Evolutionary conservation across 805 yeast genomes (phyloP), one percentile per base, ranked within the genome.

Genomic region (Yarrowia hollandica): DNA sequence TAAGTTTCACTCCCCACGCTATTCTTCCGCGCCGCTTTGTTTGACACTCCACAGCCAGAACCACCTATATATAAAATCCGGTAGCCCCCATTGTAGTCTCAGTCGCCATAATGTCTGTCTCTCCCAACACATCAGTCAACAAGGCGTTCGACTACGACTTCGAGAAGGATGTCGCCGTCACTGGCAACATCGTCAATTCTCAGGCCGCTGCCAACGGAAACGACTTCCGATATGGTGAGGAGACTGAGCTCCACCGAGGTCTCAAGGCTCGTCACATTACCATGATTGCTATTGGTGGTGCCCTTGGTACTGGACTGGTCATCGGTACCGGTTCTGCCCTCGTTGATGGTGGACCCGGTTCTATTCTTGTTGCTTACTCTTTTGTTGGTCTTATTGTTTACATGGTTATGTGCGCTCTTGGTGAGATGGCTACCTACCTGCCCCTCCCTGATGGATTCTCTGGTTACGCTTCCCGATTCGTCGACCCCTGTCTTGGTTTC

Each of bases 251-350:
- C 46, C 60, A 66, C 57, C 55, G 76, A 61, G 73, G 72, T 55
- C 67, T 78, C 61, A 74, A 78, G 63, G 79, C 86, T 48, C 71
- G 90, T 57, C 90, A 85, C 67, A 77, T 84, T 63, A 78, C 83
- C 60, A 82, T 85, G 86, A 82, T 85, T 67, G 86, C 94, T 63
- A 82, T 88, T 64, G 95, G 94, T 64, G 92, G 94, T 64, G 88
- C 92, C 8, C 72, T 88, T 56, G 94, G 94, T 60, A 86, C 94
- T 1, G 95, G 91, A 67, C 76, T 88, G 60, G 75, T 88, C 64
- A 84, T 88, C 64, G 90, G 91, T 66, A 85, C 91, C 2, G 90
- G 90, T 60, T 73, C 82, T 14, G 84, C 91, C 1, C 75, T 88
- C 59, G 75, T 78, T n/a, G 69, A 77, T 11, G 90, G 88, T 12